Base-by-base conservation (phyloP, 805 yeast genomes). In the Zygoascus biomembranicola region DNA sequence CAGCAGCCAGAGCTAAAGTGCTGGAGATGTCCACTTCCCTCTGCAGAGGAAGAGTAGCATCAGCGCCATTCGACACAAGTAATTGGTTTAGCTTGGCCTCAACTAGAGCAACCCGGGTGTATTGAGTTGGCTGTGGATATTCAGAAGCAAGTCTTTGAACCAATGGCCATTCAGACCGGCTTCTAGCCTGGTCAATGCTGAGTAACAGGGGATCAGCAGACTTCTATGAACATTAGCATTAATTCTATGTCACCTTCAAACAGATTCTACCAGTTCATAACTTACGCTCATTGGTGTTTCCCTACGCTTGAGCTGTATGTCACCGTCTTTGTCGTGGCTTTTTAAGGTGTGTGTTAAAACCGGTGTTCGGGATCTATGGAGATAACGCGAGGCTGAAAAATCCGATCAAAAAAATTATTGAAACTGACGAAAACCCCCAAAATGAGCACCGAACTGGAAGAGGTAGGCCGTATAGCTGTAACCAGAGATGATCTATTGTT, bases 361-460 rank as follows among this genome's bases (percentile, higher is more conserved):
- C 28, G 28, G 28, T 6, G 28, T 6, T 23, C 28, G 28, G 6
- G 28, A 23, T 23, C 28, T 23, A 3, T 23, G 28, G 6, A 23
- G 28, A 4, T 23, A 23, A 23, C 28, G 28, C 3, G 10, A 16
- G 44, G 44, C 23, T 42, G 44, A 42, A 42, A 19, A 42, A 4
- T 8, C 18, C 44, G 44, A 18, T 14, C 26, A 14, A 10, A 42
- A 42, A 42, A 42, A 42, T 42, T 42, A 14, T 42, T 18, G 44
- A 42, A 18, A 35, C 19, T 3, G 18, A n/a, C 26, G 20, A 13
- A 28, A 8, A 11, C 10, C n/a, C 35, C 14, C 20, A 6, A 26
- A 42, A 79, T 78, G 82, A 74, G 80, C 2, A 58, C 77, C 9
- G 81, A 79, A 64, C 63, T 80, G 19, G 79, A 77, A 64, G 82